Base-by-base conservation (phyloP, 2,329 filamentous ascomycete genomes). In the Basipetospora chlamydospora region DNA sequence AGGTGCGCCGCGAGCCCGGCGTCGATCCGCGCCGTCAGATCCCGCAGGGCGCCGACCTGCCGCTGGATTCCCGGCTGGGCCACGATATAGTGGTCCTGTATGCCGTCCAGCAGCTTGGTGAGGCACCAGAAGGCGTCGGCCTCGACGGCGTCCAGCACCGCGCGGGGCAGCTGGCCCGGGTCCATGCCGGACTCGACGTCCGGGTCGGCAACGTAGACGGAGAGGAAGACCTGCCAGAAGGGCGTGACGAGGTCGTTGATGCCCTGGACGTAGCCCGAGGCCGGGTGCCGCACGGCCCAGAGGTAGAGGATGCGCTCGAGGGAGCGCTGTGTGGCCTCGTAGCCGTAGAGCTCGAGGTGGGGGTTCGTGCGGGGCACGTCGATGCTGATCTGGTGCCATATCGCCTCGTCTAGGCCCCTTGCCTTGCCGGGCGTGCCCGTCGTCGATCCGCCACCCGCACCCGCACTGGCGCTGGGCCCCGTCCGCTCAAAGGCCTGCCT, bases 361-460 rank as follows among this genome's bases (percentile, higher is more conserved):
- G 90, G 90, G 52, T 94, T 96, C 4, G 90, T 98, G 35, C 90
- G 76, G 3, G 90, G 90, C 16, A 96, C 84, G 52, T 98, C 90
- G 50, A 98, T 98, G 57, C 86, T 95, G 59, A 98, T 96, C 53
- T 98, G 90, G 61, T 98, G 90, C 90, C 90, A 98, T 41, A 98
- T 77, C n/a, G 85, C 81, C 61, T 98, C 90, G 48, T 98, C 92
- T 13, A 98, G 61, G 2, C 87, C 88, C 42, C 73, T 60, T 6
- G 63, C 54, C 43, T 68, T 66, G 11, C 67, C 63, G 4, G 58
- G 45, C 1, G 64, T 45, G 35, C 31, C 7, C 39, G 31, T 7
- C 39, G 32, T 16, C 5, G 20, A 17, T 18, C 30, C 18, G 15
- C 6, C 11, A 15, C 20, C 35, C 17, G 45, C 44, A 9, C 44